A percentile compares a stretch with the other conserved stretches of the same genome.
Evolutionary conservation across 805 yeast genomes (phyloP).

Genomic region (Lachancea mirantina): DNA sequence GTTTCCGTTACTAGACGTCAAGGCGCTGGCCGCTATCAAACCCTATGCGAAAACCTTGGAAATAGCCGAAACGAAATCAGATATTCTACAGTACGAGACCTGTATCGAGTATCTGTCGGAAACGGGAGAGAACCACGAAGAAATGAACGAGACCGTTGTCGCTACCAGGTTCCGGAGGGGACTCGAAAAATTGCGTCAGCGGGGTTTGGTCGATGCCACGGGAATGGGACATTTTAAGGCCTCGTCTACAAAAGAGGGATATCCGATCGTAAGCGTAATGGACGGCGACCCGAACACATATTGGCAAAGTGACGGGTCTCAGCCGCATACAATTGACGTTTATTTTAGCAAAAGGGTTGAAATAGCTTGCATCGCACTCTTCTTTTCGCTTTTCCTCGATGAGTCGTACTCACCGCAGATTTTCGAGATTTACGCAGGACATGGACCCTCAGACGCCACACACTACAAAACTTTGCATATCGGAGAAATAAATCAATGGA

Average conservation of each 20-base stretch:
- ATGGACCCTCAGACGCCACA: conserved; percentile 23
- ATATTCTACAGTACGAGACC: too few relatives aligned
- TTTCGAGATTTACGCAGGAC: conserved; percentile 29
- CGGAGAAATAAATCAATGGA: conserved; percentile 29
- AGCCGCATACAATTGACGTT: conserved; percentile 76
- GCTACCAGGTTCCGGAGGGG: conserved; percentile 19
- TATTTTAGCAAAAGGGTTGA: conserved; percentile 74
- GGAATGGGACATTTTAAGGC: conserved; percentile 78
- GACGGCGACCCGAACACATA: conserved; percentile 64
- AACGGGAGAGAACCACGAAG: conserved; percentile 13
- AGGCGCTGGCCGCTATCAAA: conserved; percentile 1
- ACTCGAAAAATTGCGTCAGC: conserved; percentile 17
- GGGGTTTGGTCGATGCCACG: conserved; percentile 66
- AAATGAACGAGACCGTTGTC: conserved; percentile 14
- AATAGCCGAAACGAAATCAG: too few relatives aligned
- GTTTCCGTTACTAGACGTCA: too few relatives aligned
- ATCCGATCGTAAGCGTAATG: conserved; percentile 62
- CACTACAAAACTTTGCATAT: conserved; percentile 24
- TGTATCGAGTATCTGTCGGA: conserved; percentile 14
- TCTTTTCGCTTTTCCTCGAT: conserved; percentile 62
- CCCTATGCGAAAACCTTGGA: too few relatives aligned
- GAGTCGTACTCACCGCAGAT: conserved; percentile 83
- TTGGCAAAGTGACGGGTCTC: conserved; percentile 95
- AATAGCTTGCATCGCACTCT: conserved; percentile 61
- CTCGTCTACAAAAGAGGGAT: conserved; percentile 67